Percentiles rank a stretch among this genome's conserved stretches.
phyloP scores from a whole-genome alignment of 495 filamentous ascomycete genomes.

The Parathielavia appendiculata region DNA sequence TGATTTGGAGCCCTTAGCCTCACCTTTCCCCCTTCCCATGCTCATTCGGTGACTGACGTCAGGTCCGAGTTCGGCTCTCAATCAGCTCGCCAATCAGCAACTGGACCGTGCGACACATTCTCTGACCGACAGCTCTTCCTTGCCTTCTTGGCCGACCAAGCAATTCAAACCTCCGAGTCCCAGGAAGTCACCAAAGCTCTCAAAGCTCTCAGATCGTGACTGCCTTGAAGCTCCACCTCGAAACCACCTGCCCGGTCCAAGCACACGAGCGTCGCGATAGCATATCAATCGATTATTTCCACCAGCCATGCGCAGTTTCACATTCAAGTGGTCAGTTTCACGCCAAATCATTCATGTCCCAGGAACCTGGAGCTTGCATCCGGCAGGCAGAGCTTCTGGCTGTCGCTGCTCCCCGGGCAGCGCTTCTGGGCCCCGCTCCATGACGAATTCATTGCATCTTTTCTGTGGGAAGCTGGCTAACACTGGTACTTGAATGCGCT shows the following conservation, averaged over 20 bases:
- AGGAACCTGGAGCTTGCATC: no score
- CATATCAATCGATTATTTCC: not conserved
- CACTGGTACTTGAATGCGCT: constrained; percentile 1
- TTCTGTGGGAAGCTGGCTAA: constrained; percentile 14
- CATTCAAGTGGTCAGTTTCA: constrained; percentile 50
- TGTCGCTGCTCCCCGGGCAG: not conserved
- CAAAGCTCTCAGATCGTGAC: not conserved
- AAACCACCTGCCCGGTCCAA: not conserved
- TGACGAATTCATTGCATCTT: constrained; percentile 16
- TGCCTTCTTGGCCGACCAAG: not conserved
- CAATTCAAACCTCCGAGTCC: not conserved
- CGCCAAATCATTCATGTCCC: no score
- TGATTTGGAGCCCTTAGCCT: no score
- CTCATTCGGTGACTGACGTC: constrained; percentile 5
- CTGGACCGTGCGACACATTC: not conserved
- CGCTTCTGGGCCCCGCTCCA: constrained; percentile 17
- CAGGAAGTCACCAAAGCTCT: no score
- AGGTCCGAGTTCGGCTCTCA: not conserved
- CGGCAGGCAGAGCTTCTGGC: no score
- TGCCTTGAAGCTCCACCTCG: not conserved
- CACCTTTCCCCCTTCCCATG: no score
- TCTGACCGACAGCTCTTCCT: not conserved
- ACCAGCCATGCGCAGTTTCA: constrained; percentile 45
- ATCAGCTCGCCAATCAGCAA: not conserved
- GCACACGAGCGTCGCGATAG: not conserved